phyloP scores from a whole-genome alignment of 108 stramenopile species.

The Poteriospumella lacustris region DNA sequence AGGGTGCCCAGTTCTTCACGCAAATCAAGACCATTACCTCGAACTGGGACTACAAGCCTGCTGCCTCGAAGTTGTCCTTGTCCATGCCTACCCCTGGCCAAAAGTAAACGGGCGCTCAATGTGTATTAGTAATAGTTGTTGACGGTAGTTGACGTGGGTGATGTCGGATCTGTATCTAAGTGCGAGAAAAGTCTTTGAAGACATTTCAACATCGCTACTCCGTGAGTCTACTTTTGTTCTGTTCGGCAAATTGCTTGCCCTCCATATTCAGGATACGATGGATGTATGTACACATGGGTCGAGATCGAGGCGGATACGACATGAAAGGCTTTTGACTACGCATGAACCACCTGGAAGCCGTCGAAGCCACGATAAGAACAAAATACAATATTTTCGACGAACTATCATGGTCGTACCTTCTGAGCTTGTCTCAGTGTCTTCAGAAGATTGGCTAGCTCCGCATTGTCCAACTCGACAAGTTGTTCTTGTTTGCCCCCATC shows the following conservation, averaged over 20 bases:
- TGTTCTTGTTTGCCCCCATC: too few species aligned
- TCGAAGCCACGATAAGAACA: too few species aligned
- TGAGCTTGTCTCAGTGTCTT: too few species aligned
- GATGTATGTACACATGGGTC: too few species aligned
- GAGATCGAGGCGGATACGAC: too few species aligned
- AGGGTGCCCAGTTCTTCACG: constrained; percentile 89
- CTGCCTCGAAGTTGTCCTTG: constrained; percentile 55
- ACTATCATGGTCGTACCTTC: too few species aligned
- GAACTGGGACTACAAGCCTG: constrained; percentile 67
- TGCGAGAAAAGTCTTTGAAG: neutral
- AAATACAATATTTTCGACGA: too few species aligned
- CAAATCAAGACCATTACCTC: constrained; percentile 84
- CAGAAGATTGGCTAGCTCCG: too few species aligned
- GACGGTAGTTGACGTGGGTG: neutral
- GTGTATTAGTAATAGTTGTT: neutral
- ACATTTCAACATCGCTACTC: neutral
- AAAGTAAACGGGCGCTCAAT: constrained; percentile 30
- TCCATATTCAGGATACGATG: too few species aligned
- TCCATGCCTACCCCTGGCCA: constrained; percentile 73
- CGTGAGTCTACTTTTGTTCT: neutral
- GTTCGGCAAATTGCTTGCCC: neutral
- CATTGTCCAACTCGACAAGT: too few species aligned
- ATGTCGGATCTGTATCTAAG: neutral
- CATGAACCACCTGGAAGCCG: too few species aligned
- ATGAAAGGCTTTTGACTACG: too few species aligned